phyloP scores from a whole-genome alignment of 2,329 filamentous ascomycete genomes.

The Ascocoryne sarcoides region DNA sequence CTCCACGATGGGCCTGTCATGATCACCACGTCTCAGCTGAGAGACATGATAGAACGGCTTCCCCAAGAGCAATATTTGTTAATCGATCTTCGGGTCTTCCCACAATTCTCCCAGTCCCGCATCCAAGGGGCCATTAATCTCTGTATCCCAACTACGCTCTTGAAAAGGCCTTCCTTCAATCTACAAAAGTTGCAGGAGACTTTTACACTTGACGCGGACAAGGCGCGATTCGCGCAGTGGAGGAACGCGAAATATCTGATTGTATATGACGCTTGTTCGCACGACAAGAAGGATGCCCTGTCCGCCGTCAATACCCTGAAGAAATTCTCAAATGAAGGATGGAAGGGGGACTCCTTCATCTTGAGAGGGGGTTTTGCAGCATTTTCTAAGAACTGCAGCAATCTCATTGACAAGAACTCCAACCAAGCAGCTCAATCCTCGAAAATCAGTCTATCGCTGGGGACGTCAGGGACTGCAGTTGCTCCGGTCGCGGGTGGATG shows the following conservation, averaged over 20 bases:
- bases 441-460: constrained; percentile 43
- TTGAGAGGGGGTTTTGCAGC: constrained; percentile 73
- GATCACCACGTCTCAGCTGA: constrained; percentile 46
- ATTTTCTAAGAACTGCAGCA: constrained; percentile 60
- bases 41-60: constrained; percentile 42
- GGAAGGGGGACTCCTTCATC: constrained; percentile 63
- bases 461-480: constrained; percentile 40
- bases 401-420: constrained; percentile 48
- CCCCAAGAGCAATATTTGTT: constrained; percentile 43
- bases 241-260: constrained; percentile 64
- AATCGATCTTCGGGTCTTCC: constrained; percentile 78
- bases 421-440: constrained; percentile 28
- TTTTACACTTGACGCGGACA: constrained; percentile 64
- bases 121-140: constrained; percentile 80
- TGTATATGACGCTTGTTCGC: constrained; percentile 75
- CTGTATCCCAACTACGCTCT: constrained; percentile 86
- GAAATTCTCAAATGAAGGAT: constrained; percentile 84
- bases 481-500: constrained; percentile 86
- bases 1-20: constrained; percentile 41
- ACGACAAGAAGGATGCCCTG: constrained; percentile 69
- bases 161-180: constrained; percentile 87
- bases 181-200: constrained; percentile 80
- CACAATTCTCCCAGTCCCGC: constrained; percentile 67
- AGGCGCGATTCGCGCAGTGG: constrained; percentile 70
- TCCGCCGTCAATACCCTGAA: constrained; percentile 81